Evolutionary conservation across 2,329 filamentous ascomycete species (phyloP).

Genomic region (Talaromyces sp.): DNA sequence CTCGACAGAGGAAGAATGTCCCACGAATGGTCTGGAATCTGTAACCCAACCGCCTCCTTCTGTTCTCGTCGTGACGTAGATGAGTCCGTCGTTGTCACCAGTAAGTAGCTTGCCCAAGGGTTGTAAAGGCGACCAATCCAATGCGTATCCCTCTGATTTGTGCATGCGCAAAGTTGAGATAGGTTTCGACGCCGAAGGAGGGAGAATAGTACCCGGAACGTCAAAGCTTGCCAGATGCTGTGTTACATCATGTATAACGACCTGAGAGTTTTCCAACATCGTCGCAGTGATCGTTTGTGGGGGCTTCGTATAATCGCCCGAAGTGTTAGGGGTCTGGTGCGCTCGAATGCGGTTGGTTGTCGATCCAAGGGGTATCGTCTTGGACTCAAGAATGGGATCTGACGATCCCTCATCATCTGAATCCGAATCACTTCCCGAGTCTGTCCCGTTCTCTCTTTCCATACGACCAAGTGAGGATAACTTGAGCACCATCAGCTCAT

Average conservation of each 20-base stretch:
- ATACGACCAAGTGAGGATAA: slow-evolving; percentile 87
- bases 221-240: slow-evolving; percentile 87
- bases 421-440: slow-evolving; percentile 66
- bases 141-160: slow-evolving; percentile 87
- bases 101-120: slow-evolving; percentile 82
- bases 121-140: slow-evolving; percentile 90
- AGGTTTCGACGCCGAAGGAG: slow-evolving; percentile 81
- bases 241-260: slow-evolving; percentile 92
- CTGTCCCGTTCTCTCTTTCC: slow-evolving; percentile 67
- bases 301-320: slow-evolving; percentile 62
- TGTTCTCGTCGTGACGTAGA: slow-evolving; percentile 81
- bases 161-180: slow-evolving; percentile 84
- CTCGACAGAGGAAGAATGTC: slow-evolving; percentile 82
- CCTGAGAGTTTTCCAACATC: slow-evolving; percentile 84
- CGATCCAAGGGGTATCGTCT: slow-evolving; percentile 76
- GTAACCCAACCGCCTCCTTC: slow-evolving; percentile 88
- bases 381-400: slow-evolving; percentile 91
- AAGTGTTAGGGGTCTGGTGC: slow-evolving; percentile 69
- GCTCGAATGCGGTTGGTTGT: slow-evolving; percentile 92
- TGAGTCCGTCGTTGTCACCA: slow-evolving; percentile 84
- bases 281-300: slow-evolving; percentile 80
- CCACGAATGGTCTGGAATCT: slow-evolving; percentile 75
- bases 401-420: slow-evolving; percentile 67
- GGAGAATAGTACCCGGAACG: slow-evolving; percentile 74
- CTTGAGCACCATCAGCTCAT: slow-evolving; percentile 94